phyloP scores from a whole-genome alignment of 768 basidiomycete genomes.

The Dacryopinax primogenitus region DNA sequence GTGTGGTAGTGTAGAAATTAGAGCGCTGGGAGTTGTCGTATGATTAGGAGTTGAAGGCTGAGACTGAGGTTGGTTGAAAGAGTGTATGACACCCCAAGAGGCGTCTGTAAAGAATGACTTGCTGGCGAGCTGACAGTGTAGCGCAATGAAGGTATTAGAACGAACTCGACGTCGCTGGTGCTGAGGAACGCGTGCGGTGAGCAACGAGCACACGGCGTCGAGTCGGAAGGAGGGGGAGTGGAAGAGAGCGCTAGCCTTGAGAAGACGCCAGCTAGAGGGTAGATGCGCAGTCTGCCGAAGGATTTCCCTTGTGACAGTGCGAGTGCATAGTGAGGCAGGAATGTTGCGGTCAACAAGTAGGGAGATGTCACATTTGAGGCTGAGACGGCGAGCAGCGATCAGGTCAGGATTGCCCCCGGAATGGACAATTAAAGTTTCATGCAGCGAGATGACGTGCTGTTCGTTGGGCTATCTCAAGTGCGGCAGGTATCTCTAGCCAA shows the following conservation, averaged over 20 bases:
- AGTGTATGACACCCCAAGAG: background rate
- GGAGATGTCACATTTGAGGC: background rate
- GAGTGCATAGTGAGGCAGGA: background rate
- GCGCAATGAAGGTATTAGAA: background rate
- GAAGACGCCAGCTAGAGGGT: background rate
- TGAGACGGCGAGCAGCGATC: background rate
- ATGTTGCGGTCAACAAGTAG: background rate
- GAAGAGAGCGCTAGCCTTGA: background rate
- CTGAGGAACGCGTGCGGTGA: background rate
- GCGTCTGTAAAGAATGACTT: constrained; percentile 2
- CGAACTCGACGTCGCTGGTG: background rate
- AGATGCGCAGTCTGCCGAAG: background rate
- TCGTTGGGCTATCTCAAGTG: background rate
- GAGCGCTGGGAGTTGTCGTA: background rate
- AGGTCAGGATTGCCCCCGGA: background rate
- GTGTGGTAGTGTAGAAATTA: constrained; percentile 2
- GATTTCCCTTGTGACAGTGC: background rate
- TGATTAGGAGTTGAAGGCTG: background rate
- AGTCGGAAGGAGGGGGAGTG: background rate
- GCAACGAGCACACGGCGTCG: background rate
- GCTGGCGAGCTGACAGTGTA: background rate
- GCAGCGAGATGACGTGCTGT: background rate
- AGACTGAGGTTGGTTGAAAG: background rate
- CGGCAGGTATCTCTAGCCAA: background rate
- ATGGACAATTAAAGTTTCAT: background rate